Evolutionary conservation across 768 basidiomycete genomes (phyloP).

Genomic region (Tricholoma hemisulphureum): DNA sequence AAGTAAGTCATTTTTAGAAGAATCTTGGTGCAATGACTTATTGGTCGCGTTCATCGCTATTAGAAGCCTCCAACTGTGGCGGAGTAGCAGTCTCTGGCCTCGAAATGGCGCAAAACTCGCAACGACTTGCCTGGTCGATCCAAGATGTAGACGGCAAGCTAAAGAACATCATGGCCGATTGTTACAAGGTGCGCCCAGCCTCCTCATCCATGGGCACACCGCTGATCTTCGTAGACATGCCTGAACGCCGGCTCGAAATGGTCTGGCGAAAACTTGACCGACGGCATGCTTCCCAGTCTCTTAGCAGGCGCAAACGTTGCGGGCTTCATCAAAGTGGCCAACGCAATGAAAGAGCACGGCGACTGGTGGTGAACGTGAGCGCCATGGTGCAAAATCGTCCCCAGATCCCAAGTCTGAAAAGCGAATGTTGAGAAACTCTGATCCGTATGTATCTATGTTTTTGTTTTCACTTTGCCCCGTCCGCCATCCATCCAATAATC

Average conservation of each 20-base stretch:
- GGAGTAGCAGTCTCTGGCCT: slow-evolving; percentile 78
- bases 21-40: too few relatives aligned
- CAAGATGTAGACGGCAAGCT: slow-evolving; percentile 67
- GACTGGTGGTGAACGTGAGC: slow-evolving; percentile 65
- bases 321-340: slow-evolving; percentile 67
- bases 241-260: slow-evolving; percentile 56
- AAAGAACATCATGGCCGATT: slow-evolving; percentile 67
- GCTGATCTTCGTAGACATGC: slow-evolving; percentile 40
- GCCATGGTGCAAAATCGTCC: neutral
- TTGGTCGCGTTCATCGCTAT: neutral
- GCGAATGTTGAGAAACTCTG: neutral
- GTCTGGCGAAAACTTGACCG: slow-evolving; percentile 45
- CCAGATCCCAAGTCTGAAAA: neutral
- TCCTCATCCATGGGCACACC: too few relatives aligned
- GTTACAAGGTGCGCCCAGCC: slow-evolving; percentile 42
- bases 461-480: too few relatives aligned
- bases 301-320: slow-evolving; percentile 72
- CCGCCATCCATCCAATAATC: too few relatives aligned
- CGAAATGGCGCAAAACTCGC: slow-evolving; percentile 80
- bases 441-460: neutral
- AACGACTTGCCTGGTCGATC: slow-evolving; percentile 59
- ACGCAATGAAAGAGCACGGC: slow-evolving; percentile 73
- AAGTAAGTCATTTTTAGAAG: slow-evolving; percentile 48
- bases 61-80: slow-evolving; percentile 62
- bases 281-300: slow-evolving; percentile 47